Evolutionary conservation across 139 green algal species (phyloP), one percentile per base, ranked within the genome.

Genomic region (Volvox reticuliferus): DNA sequence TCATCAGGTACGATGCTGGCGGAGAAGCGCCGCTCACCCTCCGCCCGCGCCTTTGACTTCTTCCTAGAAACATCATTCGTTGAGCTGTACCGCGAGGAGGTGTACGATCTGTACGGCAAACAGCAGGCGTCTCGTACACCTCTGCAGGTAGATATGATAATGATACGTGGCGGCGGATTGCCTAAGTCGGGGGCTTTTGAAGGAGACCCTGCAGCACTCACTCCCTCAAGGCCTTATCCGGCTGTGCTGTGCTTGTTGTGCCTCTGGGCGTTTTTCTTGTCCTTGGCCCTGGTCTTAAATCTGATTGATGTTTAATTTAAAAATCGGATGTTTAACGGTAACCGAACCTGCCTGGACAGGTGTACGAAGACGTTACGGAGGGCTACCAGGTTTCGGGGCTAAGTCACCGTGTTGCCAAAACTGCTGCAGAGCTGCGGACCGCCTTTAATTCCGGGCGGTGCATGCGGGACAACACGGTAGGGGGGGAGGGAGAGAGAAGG

Each of bases 1-100:
- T 61, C 30, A 24, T 65, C 78, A 84, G 78, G 78, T 44, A 84
- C 63, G 18, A 9, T 77, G 20, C 69, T 97, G 9, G 90, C 93
- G 2, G 88, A 94, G 79, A 83, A 71, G 71, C 81, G 94, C 24
- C 92, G 93, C 24, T 84, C 91, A 55, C 92, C 93, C 24, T 88
- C 84, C 37, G 93, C 93, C 81, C 95, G 94, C 86, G 92, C 91
- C 35, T 96, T 94, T 91, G 94, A 96, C 79, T 97, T 96, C 73
- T 96, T 95, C 71, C 44, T 97, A 36, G 95, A 97, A 82, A 86
- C 71, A 69, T 91, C 79, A 18, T 96, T 93, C 86, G 82, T 93
- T 20, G 95, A 97, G 94, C 30, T 96, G 22, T 94, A 95, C 93
- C 94, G 95, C 78, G 95, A 97, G 92, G 78, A 86, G 28, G 93